Conservation (phyloP, 2,329 filamentous ascomycete genomes). For the Aspergillus felis region DNA sequence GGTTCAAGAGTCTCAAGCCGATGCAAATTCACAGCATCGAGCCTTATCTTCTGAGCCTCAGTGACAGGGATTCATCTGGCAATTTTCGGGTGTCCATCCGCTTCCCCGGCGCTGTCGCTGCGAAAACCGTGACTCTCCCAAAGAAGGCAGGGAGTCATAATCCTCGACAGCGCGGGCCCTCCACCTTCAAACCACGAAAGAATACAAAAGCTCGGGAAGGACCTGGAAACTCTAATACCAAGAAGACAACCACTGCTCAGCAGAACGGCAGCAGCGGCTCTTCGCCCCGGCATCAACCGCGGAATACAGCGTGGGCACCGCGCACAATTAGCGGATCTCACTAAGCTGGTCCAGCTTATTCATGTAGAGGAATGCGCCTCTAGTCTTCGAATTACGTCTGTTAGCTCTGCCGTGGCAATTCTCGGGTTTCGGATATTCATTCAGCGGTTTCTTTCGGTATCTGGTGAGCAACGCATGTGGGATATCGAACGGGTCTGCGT, state of each 20-base stretch:
- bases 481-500: conserved; percentile 15
- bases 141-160: conserved; percentile 26
- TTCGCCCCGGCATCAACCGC: conserved; percentile 23
- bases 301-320: conserved; percentile 27
- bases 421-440: conserved; percentile 16
- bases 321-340: conserved; percentile 20
- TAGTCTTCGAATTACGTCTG: conserved; percentile 1
- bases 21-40: conserved; percentile 51
- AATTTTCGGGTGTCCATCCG: conserved; percentile 42
- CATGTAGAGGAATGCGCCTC: conserved; percentile 2
- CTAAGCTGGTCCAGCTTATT: conserved; percentile 10
- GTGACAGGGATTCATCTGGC: conserved; percentile 36
- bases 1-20: conserved; percentile 50
- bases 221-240: conserved; percentile 18
- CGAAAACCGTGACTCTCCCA: conserved; percentile 40
- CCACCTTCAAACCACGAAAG: conserved; percentile 28
- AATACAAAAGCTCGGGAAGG: conserved; percentile 29
- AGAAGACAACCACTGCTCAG: conserved; percentile 25
- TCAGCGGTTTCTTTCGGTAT: conserved; percentile 19
- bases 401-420: conserved; percentile 6
- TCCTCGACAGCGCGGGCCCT: conserved; percentile 24
- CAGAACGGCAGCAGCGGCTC: conserved; percentile 19
- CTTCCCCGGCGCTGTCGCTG: conserved; percentile 44
- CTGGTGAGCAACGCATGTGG: conserved; percentile 20
- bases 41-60: conserved; percentile 37